These are phyloP conservation scores for Eremothecium gossypii DNA, from an alignment of 1,139 yeast genomes.

Conservation along the genomic window DNA sequence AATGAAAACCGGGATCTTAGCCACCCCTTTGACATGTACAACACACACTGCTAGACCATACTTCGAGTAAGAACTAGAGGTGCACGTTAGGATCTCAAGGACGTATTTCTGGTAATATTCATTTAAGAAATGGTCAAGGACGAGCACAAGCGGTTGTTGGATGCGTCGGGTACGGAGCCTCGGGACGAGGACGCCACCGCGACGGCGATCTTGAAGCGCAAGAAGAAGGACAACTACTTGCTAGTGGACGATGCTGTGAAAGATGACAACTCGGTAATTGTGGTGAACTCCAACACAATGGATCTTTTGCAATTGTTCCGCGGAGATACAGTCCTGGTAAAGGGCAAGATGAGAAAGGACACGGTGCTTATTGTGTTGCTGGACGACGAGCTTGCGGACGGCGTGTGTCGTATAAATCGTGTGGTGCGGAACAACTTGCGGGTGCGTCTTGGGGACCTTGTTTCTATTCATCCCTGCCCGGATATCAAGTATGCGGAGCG, in stretches of 20 bases:
- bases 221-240: slow-evolving; percentile 90
- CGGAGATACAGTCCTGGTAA: slow-evolving; percentile 94
- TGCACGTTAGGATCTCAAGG: not conserved
- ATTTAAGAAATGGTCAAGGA: slow-evolving; percentile 30
- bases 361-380: slow-evolving; percentile 95
- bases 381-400: slow-evolving; percentile 95
- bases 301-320: slow-evolving; percentile 90
- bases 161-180: slow-evolving; percentile 47
- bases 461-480: slow-evolving; percentile 91
- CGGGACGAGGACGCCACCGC: slow-evolving; percentile 77
- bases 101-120: slow-evolving; percentile 1
- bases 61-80: not conserved
- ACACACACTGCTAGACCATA: no score
- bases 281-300: slow-evolving; percentile 93
- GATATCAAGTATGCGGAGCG: slow-evolving; percentile 92
- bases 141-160: slow-evolving; percentile 35
- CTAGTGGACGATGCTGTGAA: slow-evolving; percentile 95
- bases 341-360: slow-evolving; percentile 97
- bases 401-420: slow-evolving; percentile 88
- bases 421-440: slow-evolving; percentile 93
- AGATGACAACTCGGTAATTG: slow-evolving; percentile 93
- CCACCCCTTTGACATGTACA: no score
- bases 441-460: slow-evolving; percentile 86
- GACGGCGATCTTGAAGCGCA: slow-evolving; percentile 91
- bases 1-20: not conserved